Evolutionary conservation across 805 yeast species (phyloP).

Genomic region (Spathaspora boniae): DNA sequence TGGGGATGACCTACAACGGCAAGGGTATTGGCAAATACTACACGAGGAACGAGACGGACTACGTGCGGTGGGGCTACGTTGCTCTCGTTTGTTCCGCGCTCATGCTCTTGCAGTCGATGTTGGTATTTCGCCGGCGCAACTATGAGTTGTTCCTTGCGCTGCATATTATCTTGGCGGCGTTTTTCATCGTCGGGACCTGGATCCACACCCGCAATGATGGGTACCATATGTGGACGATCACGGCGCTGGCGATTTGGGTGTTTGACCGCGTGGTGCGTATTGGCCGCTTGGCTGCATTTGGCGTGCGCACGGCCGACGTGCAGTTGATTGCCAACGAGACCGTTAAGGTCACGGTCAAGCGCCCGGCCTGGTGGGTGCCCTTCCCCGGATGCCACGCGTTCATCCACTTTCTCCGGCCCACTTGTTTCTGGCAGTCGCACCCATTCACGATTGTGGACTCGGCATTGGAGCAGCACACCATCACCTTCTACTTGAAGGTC

Average conservation of each 20-base stretch:
- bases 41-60: conserved; percentile 23
- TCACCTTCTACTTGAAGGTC: conserved; percentile 47
- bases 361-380: conserved; percentile 45
- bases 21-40: conserved; percentile 30
- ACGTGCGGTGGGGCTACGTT: conserved; percentile 25
- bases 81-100: conserved; percentile 33
- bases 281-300: conserved; percentile 28
- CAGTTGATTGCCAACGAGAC: conserved; percentile 37
- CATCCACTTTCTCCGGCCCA: conserved; percentile 36
- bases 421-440: conserved; percentile 45
- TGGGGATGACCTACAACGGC: conserved; percentile 52
- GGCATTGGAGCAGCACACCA: conserved; percentile 26
- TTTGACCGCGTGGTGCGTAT: conserved; percentile 34
- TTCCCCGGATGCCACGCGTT: conserved; percentile 38
- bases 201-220: conserved; percentile 42
- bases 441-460: conserved; percentile 37
- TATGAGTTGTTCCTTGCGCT: conserved; percentile 49
- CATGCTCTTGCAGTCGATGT: conserved; percentile 47
- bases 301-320: conserved; percentile 30
- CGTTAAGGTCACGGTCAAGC: conserved; percentile 44
- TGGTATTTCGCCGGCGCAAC: conserved; percentile 45
- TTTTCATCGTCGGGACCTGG: conserved; percentile 55
- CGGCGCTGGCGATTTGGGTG: conserved; percentile 34
- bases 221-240: conserved; percentile 21
- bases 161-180: conserved; percentile 30